Base-by-base conservation (phyloP, 345 rosid genomes). In the Pugionium dolabratum region DNA sequence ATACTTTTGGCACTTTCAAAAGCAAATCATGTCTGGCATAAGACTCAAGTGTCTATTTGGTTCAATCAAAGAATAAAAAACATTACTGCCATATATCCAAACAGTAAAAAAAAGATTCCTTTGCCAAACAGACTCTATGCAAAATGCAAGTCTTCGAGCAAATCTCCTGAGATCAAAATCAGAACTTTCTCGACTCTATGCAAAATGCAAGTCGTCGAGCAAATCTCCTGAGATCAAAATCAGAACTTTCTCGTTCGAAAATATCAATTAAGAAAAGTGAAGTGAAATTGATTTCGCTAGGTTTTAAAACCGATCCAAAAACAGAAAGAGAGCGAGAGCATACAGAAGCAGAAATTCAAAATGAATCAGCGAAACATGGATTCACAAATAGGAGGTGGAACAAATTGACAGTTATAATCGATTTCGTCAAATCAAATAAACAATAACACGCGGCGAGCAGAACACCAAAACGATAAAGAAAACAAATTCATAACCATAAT, bases 351-450 rank as follows among this genome's bases (percentile, higher is more conserved):
- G 39, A 40, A 4, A 64, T 7, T 9, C 25, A 36, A 25, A 47
- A 46, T 8, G 7, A 55, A 66, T 34, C 9, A 36, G 2, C 25
- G 51, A 59, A 59, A 68, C 25, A 42, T 50, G 59, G 57, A 69
- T 42, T 69, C 54, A 51, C 26, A 49, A 37, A 36, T 28, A 27
- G 2, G 31, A 42, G 10, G 6, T 27, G 0, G 35, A 51, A 33
- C 40, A 4, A 42, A 2, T 18, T 9, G 51, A 54, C 30, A 62
- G 42, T 46, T 71, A 30, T n/a, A 53, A 54, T 66, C 72, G 52
- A 46, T 67, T 54, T 41, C 40, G 6, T 54, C 45, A n/a, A 36
- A 2, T 4, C 40, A 36, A 36, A 36, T 18, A 18, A 18, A 18
- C 18, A 18, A 18, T 18, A 18, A 18, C 29, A 71, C 42, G 49